phyloP scores from a whole-genome alignment of 108 stramenopile genomes.

The Stephanodiscus minutulus region DNA sequence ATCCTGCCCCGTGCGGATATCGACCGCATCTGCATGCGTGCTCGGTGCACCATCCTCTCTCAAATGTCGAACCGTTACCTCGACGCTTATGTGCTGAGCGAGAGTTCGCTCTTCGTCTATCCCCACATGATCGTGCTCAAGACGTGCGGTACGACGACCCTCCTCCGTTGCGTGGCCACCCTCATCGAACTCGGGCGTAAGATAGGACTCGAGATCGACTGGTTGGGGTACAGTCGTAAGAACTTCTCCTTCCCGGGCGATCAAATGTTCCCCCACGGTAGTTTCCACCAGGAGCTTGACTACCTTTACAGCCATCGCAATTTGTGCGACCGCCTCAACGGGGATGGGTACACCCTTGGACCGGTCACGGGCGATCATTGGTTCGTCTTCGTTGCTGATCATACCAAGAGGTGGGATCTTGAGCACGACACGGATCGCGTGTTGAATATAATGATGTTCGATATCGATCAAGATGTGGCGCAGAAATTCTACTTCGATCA shows the following conservation, averaged over 20 bases:
- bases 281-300: conserved; percentile 91
- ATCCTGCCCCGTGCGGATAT: conserved; percentile 76
- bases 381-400: conserved; percentile 99
- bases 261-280: conserved; percentile 90
- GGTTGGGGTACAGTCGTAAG: conserved; percentile 99
- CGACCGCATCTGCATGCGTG: conserved; percentile 91
- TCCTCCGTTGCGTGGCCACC: conserved; percentile 93
- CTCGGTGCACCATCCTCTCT: conserved; percentile 95
- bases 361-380: conserved; percentile 98
- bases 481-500: conserved; percentile 84
- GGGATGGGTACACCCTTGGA: conserved; percentile 97
- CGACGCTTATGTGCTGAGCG: conserved; percentile 96
- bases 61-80: conserved; percentile 91
- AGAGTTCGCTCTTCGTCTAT: conserved; percentile 98
- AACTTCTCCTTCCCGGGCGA: conserved; percentile 97
- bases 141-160: conserved; percentile 99
- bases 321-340: conserved; percentile 89
- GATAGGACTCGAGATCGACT: conserved; percentile 94
- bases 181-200: conserved; percentile 88
- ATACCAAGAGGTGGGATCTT: conserved; percentile 78
- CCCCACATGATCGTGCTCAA: conserved; percentile 98
- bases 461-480: conserved; percentile 92
- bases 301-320: conserved; percentile 89
- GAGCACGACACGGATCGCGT: conserved; percentile 93
- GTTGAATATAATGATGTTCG: conserved; percentile 99